Evolutionary conservation across 768 basidiomycete species (phyloP).

Genomic region (Boletus sp.): DNA sequence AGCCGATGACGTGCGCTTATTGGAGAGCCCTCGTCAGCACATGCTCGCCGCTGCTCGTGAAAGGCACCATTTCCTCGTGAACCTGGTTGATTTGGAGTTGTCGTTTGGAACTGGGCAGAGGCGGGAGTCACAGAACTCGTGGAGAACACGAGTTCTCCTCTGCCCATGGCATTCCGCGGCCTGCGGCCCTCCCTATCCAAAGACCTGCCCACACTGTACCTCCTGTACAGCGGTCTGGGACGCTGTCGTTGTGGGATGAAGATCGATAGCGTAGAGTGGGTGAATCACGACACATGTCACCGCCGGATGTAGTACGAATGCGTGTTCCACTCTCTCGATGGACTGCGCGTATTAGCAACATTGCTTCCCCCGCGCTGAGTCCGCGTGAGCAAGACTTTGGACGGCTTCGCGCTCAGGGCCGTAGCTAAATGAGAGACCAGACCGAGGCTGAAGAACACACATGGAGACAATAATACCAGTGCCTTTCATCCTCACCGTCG

Average conservation of each 20-base stretch:
- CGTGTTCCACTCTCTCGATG: neutral
- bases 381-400: neutral
- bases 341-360: neutral
- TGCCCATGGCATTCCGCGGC: neutral
- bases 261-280: neutral
- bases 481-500: neutral
- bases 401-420: neutral
- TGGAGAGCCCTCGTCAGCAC: neutral
- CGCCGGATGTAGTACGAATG: neutral
- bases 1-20: conserved; percentile 6
- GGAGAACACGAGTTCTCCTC: neutral
- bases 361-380: neutral
- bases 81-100: neutral
- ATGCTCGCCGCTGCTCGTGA: neutral
- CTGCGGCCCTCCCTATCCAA: neutral
- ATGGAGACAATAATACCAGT: neutral
- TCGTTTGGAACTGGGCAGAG: neutral
- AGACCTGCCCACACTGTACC: neutral
- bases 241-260: too few species aligned
- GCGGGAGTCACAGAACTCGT: neutral
- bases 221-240: neutral
- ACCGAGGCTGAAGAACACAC: neutral
- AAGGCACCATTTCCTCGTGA: neutral
- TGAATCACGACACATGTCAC: neutral
- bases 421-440: neutral